A percentile compares a stretch with the other conserved stretches of the same genome.
Evolutionary conservation across 1,139 yeast genomes (phyloP).

Genomic region (Ogataea hybrid): DNA sequence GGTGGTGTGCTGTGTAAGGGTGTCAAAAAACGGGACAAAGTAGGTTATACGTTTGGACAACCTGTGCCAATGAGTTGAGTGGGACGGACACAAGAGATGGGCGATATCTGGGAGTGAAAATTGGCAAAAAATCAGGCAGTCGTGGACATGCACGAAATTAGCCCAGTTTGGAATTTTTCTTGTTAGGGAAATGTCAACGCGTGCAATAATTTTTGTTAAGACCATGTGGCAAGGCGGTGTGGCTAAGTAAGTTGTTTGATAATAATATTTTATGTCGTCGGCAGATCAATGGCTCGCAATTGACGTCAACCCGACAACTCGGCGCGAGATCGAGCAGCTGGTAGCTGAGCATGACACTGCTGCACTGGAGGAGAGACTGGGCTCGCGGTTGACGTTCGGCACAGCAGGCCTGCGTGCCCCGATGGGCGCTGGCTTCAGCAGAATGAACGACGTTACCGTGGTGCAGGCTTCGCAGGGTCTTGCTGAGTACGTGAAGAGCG

Average conservation of each 20-base stretch:
- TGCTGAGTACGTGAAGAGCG: conserved; percentile 55
- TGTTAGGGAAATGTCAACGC: conserved; percentile 7
- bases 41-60: too few relatives aligned
- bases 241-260: neutral
- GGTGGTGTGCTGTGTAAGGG: neutral
- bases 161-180: conserved; percentile 8
- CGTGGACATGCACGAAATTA: conserved; percentile 7
- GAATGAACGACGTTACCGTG: conserved; percentile 89
- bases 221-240: neutral
- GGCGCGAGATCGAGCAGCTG: conserved; percentile 54
- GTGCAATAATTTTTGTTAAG: neutral
- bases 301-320: conserved; percentile 48
- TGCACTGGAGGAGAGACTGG: conserved; percentile 50
- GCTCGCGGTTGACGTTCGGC: conserved; percentile 75
- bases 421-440: conserved; percentile 88
- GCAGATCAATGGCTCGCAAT: conserved; percentile 27
- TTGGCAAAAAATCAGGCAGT: conserved; percentile 7
- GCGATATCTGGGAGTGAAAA: conserved; percentile 2
- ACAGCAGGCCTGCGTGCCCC: conserved; percentile 87
- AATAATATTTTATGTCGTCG: conserved; percentile 4
- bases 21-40: neutral
- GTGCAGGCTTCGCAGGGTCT: conserved; percentile 92
- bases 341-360: conserved; percentile 38
- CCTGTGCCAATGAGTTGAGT: neutral
- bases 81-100: neutral